Base-by-base conservation (phyloP, 192 early-diverging fungal species). In the Geosiphon pyriformis region DNA sequence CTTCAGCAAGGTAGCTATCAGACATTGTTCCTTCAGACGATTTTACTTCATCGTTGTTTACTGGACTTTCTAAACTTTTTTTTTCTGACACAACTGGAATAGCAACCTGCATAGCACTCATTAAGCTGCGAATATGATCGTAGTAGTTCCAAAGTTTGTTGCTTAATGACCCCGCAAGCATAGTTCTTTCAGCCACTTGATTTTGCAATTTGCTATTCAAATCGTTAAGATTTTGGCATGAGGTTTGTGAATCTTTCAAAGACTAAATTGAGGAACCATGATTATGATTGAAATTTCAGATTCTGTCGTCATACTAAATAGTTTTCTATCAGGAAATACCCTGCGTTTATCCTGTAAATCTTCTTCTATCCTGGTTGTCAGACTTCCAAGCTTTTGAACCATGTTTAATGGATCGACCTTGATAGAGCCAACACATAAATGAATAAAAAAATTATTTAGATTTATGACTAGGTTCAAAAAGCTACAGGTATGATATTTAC, bases 1-100 rank as follows among this genome's bases (percentile, higher is more conserved):
- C 66, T 25, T 73, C 64, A 10, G 46, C 29, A 49, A 27, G 29
- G 49, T 48, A 62, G 22, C 42, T 48, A 30, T 62, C 60, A 0
- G 60, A 62, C 15, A 62, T 22, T 11, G 23, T 22, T 26, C 32
- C 23, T 42, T 60, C 58, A 1, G 58, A 15, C 22, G 58, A 33
- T 60, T 60, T 60, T n/a, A 2, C 0, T 18, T 48, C 46, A n/a
- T 62, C 46, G 18, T 62, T 46, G 37, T 15, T 42, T 42, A 42
- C 6, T 25, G 22, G 15, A 15, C 17, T 12, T 26, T 22, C 42
- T 25, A 59, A 11, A 31, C 4, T 23, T 6, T 12, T 18, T 33
- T 57, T 57, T 29, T 57, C 55, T 12, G 23, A 0, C 3, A 29
- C 11, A 15, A 37, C 15, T 8, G 60, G 60, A 3, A 62, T 49